Evolutionary conservation across 139 green algal genomes (phyloP).

Genomic region (Picochlorum sp.): DNA sequence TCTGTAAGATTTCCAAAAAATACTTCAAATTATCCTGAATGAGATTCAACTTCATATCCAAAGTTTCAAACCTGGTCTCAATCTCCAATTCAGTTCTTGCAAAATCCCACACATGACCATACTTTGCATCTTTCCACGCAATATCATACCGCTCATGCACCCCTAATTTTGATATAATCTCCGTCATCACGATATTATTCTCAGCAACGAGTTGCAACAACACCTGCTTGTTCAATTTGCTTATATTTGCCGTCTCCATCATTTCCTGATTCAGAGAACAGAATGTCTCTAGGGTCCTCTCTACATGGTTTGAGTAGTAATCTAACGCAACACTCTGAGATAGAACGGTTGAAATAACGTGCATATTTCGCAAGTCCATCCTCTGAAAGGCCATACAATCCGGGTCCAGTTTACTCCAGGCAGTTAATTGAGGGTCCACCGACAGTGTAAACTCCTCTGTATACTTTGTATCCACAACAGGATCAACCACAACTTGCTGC

Average conservation of each 20-base stretch:
- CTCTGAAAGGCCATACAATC: constrained; percentile 32
- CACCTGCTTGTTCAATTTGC: constrained; percentile 37
- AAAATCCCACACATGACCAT: constrained; percentile 23
- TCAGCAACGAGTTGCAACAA: constrained; percentile 43
- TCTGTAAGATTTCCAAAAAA: constrained; percentile 48
- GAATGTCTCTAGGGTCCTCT: constrained; percentile 44
- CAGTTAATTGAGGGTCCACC: constrained; percentile 14
- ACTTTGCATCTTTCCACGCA: constrained; percentile 52
- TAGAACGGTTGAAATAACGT: constrained; percentile 44
- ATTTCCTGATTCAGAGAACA: constrained; percentile 50
- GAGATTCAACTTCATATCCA: constrained; percentile 52
- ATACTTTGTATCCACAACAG: constrained; percentile 23
- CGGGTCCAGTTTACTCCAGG: constrained; percentile 13
- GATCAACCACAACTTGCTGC: constrained; percentile 15
- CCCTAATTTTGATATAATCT: constrained; percentile 56
- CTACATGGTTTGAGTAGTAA: constrained; percentile 45
- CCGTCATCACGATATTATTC: constrained; percentile 58
- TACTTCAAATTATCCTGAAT: constrained; percentile 60
- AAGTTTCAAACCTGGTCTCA: constrained; percentile 39
- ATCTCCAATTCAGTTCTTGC: constrained; percentile 48
- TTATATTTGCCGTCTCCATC: constrained; percentile 34
- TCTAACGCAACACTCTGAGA: constrained; percentile 54
- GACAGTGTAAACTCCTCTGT: constrained; percentile 36
- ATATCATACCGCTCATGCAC: constrained; percentile 46
- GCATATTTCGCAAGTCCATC: constrained; percentile 43